Evolutionary conservation across 768 basidiomycete species (phyloP), one percentile per base, ranked within the genome.

Genomic region (Auricularia sp.): DNA sequence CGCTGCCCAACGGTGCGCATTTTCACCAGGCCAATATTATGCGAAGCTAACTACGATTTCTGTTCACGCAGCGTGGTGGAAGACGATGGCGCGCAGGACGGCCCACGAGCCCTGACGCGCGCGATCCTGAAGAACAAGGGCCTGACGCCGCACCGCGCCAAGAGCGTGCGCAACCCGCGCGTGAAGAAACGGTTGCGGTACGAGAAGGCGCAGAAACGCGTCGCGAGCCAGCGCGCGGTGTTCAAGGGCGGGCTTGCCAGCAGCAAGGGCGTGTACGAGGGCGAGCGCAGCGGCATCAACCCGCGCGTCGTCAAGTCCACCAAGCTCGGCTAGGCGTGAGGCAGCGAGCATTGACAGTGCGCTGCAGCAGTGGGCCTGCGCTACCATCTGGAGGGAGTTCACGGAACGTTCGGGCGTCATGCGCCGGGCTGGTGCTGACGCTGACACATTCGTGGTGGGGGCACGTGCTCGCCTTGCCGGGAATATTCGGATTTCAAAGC

Each of bases 91-190:
- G 65, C 70, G n/a, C 75, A 75, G 14, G 77, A 76, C 64, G 95
- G 96, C 4, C 97, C 94, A 47, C 89, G 97, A 33, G 85, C 88
- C 7, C 83, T 97, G 67, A 94, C 93, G 6, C 85, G 92, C 11
- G 87, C 92, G 5, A 99, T 99, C 70, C 81, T 98, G 70, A 86
- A 88, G 71, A 99, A 99, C 82, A 89, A 86, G 71, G 96, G 97
- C 65, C 85, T 98, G 62, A 98, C 95, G 16, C 95, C 96, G 3
- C 86, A 82, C 67, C 85, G 97, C 65, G 79, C 90, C 54, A 98
- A 98, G 77, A 82, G 83, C 64, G 92, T 93, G 44, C 92, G 95
- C 69, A 99, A 99, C 78, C 95, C 96, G 51, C 86, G 97, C 67
- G 94, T 98, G 76, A 98, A 98, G 85, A 99, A 99, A 75, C 85